Percentiles rank a stretch among this genome's conserved stretches.
These are phyloP conservation scores for Erigeron philadelphicus DNA, from an alignment of 140 eudicot genomes.

Conservation along the genomic window DNA sequence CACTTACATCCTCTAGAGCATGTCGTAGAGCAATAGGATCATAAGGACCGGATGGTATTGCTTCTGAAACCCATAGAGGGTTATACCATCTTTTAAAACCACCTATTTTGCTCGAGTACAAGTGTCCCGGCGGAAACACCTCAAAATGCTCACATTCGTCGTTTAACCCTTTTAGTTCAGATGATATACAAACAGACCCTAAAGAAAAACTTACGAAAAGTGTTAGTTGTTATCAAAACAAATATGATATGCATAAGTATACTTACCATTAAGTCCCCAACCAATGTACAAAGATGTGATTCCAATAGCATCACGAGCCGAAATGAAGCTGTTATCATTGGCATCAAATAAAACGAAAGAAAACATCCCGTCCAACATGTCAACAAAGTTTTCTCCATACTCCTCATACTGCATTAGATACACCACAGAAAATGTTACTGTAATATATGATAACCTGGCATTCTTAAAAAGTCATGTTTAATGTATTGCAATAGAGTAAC, in stretches of 20 bases:
- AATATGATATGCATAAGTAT: background rate
- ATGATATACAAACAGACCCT: constrained; percentile 74
- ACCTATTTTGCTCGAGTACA: constrained; percentile 57
- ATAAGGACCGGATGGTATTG: constrained; percentile 19
- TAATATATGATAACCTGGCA: no score
- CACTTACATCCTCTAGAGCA: constrained; percentile 24
- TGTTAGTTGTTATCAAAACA: background rate
- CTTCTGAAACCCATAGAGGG: constrained; percentile 28
- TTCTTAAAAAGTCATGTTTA: no score
- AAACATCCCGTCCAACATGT: constrained; percentile 80
- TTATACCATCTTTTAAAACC: constrained; percentile 29
- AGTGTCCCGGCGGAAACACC: constrained; percentile 70
- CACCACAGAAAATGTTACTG: no score
- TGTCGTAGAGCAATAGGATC: constrained; percentile 26
- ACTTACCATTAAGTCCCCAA: constrained; percentile 76
- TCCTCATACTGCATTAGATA: constrained; percentile 53
- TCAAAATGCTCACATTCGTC: constrained; percentile 79
- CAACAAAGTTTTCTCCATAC: constrained; percentile 63
- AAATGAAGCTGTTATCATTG: constrained; percentile 52
- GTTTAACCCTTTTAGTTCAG: constrained; percentile 66
- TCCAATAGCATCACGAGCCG: constrained; percentile 81
- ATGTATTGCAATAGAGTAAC: no score
- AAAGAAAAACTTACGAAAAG: background rate
- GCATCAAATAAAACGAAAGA: constrained; percentile 65
- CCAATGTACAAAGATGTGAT: constrained; percentile 71